Percentiles rank a stretch among this genome's conserved stretches.
Evolutionary conservation across 768 basidiomycete species (phyloP).

Genomic region (Mycena maculata): DNA sequence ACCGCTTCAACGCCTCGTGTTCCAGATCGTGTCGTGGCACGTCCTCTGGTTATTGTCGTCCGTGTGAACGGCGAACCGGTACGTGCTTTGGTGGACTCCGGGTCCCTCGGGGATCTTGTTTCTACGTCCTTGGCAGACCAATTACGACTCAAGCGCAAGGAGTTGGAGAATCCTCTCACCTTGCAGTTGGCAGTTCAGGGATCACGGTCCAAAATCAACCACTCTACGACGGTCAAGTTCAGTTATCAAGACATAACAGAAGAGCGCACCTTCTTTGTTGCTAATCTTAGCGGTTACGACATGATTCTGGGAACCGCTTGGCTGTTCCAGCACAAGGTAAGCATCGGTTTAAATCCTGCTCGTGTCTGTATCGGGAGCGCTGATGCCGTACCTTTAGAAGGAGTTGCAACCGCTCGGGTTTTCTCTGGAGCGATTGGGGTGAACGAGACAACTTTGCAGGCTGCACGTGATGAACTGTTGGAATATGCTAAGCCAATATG

Average conservation of each 20-base stretch:
- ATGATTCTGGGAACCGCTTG: slow-evolving; percentile 42
- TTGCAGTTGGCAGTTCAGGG: background rate
- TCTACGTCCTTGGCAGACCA: background rate
- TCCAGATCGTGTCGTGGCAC: background rate
- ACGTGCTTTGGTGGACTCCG: background rate
- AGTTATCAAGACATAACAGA: slow-evolving; percentile 28
- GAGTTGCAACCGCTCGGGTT: slow-evolving; percentile 1
- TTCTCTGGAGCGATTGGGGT: background rate
- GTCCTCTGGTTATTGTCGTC: background rate
- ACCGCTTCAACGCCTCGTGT: background rate
- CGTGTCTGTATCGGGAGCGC: slow-evolving; percentile 28
- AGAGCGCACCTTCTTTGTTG: slow-evolving; percentile 36
- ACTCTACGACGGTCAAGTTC: slow-evolving; percentile 10
- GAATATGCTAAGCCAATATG: too few relatives aligned
- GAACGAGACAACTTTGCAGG: background rate
- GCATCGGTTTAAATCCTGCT: slow-evolving; percentile 33
- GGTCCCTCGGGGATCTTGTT: background rate
- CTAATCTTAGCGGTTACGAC: slow-evolving; percentile 44
- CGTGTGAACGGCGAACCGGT: background rate
- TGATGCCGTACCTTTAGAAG: slow-evolving; percentile 21
- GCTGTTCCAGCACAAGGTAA: slow-evolving; percentile 38
- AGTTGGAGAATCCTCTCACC: too few relatives aligned
- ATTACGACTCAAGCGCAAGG: background rate
- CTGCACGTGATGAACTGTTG: background rate
- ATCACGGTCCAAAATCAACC: background rate